Evolutionary conservation across 2,329 filamentous ascomycete genomes (phyloP).

Genomic region (Shiraia bambusicola): DNA sequence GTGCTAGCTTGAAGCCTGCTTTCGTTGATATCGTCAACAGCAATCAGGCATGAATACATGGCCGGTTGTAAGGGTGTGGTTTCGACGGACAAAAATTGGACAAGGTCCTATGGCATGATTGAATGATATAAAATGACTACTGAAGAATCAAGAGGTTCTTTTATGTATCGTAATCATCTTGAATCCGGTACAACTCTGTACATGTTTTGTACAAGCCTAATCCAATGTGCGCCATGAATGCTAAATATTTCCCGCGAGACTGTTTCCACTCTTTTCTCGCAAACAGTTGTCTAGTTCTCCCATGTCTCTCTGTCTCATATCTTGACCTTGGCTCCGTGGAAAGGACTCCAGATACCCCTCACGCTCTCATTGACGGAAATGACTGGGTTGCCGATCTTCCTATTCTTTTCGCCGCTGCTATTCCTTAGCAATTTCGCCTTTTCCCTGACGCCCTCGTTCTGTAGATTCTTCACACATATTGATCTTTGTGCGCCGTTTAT

Average conservation of each 20-base stretch:
- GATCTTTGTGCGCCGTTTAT: constrained; percentile 86
- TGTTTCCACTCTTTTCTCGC: not conserved
- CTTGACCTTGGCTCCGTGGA: constrained; percentile 55
- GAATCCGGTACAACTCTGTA: not conserved
- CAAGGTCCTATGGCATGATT: not conserved
- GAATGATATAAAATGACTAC: not conserved
- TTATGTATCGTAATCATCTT: constrained; percentile 1
- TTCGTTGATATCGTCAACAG: constrained; percentile 75
- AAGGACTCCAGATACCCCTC: constrained; percentile 65
- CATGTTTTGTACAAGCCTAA: constrained; percentile 16
- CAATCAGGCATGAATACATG: constrained; percentile 45
- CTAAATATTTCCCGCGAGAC: constrained; percentile 11
- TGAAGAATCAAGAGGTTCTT: constrained; percentile 1
- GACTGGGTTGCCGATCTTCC: constrained; percentile 59
- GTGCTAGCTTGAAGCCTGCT: constrained; percentile 94
- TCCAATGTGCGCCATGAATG: constrained; percentile 22
- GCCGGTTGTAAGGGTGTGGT: constrained; percentile 40
- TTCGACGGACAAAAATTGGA: constrained; percentile 9
- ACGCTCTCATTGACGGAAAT: constrained; percentile 65
- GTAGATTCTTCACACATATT: constrained; percentile 85
- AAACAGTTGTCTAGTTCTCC: no score
- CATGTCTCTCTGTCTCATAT: constrained; percentile 16
- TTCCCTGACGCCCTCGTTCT: constrained; percentile 74
- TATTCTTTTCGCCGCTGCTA: constrained; percentile 73
- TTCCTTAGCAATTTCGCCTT: constrained; percentile 75